These are phyloP conservation scores for Suillus brevipes DNA, from an alignment of 768 basidiomycete genomes.

Conservation along the genomic window DNA sequence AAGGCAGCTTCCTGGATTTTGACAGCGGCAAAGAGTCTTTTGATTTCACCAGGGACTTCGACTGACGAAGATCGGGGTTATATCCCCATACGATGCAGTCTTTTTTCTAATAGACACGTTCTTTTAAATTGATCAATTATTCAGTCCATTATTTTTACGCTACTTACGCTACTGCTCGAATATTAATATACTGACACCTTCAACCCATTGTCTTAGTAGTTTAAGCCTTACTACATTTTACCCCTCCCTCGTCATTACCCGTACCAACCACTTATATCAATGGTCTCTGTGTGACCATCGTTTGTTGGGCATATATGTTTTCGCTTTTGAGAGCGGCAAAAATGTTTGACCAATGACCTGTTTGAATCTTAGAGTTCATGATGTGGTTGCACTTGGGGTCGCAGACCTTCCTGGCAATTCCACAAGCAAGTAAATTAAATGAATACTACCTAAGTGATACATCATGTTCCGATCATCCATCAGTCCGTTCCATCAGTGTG, in stretches of 20 bases:
- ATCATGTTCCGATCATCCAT: constrained; percentile 12
- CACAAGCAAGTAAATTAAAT: constrained; percentile 2
- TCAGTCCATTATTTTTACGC: constrained; percentile 17
- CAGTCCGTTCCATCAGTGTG: constrained; percentile 83
- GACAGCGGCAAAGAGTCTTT: constrained; percentile 39
- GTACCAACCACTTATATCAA: background rate
- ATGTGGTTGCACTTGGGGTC: background rate
- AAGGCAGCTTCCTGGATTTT: constrained; percentile 43
- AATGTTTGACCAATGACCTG: background rate
- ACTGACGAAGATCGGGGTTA: constrained; percentile 40
- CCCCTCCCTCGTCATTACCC: background rate
- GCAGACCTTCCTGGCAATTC: background rate
- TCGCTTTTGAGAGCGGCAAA: background rate
- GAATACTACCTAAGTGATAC: background rate
- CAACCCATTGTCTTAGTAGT: constrained; percentile 19
- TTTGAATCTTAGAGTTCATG: background rate
- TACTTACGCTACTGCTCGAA: constrained; percentile 5
- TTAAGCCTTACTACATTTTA: constrained; percentile 6
- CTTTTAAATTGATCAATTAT: constrained; percentile 15
- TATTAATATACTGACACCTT: constrained; percentile 11
- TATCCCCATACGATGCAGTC: background rate
- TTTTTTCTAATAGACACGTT: constrained; percentile 4
- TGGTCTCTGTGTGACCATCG: background rate
- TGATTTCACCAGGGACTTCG: constrained; percentile 36
- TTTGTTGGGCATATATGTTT: background rate